Percentiles rank a stretch among this genome's conserved stretches.
These are phyloP conservation scores for Myxozyma mucilagina DNA, from an alignment of 805 yeast genomes.

Conservation along the genomic window DNA sequence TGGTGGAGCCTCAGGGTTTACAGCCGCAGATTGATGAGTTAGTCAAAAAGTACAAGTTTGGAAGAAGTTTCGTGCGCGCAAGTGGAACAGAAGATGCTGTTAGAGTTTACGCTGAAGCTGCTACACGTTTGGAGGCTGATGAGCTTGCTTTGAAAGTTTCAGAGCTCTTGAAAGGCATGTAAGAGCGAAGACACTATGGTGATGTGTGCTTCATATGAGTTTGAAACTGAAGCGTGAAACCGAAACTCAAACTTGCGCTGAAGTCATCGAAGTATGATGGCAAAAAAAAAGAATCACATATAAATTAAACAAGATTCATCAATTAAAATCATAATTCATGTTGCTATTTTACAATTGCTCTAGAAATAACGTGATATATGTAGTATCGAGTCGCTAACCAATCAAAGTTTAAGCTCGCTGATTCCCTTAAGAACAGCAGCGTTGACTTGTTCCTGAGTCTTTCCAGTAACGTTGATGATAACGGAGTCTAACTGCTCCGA, in stretches of 20 bases:
- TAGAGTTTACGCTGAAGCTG: constrained; percentile 90
- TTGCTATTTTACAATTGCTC: neutral
- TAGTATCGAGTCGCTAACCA: neutral
- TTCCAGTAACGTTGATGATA: constrained; percentile 26
- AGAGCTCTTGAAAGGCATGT: constrained; percentile 32
- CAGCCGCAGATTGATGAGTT: constrained; percentile 69
- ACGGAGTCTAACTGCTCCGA: constrained; percentile 31
- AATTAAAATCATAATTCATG: neutral
- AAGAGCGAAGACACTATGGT: neutral
- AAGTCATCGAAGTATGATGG: too few species aligned
- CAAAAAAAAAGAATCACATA: neutral
- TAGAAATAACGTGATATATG: neutral
- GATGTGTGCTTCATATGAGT: too few species aligned
- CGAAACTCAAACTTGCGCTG: too few species aligned
- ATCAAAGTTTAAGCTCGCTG: neutral
- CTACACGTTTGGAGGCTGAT: constrained; percentile 50
- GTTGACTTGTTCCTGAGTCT: constrained; percentile 21
- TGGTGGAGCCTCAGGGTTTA: constrained; percentile 73
- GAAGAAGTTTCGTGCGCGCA: constrained; percentile 92
- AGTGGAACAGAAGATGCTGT: constrained; percentile 98
- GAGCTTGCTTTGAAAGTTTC: constrained; percentile 44
- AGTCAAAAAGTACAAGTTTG: constrained; percentile 57
- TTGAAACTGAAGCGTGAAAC: too few species aligned
- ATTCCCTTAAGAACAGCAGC: constrained; percentile 6
- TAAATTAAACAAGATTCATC: neutral